Percentiles rank a stretch among this genome's conserved stretches.
Evolutionary conservation across 2,329 filamentous ascomycete genomes (phyloP).

Genomic region (Xylaria arbuscula): DNA sequence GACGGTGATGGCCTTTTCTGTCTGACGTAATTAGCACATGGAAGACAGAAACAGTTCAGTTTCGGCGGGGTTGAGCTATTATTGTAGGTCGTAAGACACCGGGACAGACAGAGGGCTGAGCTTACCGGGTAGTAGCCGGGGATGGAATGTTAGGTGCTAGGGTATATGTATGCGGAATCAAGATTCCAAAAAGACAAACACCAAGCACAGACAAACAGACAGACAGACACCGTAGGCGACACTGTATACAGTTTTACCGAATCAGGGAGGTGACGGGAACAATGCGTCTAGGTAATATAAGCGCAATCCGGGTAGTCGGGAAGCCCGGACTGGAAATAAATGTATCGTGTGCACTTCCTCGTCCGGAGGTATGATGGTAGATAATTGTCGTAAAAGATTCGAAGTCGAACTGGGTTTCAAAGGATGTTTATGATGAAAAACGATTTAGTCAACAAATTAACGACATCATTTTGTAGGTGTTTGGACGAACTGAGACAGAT

Average conservation of each 20-base stretch:
- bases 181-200: neutral
- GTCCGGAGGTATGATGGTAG: too few relatives aligned
- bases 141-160: neutral
- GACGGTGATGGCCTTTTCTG: neutral
- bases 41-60: neutral
- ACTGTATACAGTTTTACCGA: neutral
- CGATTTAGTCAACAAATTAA: too few relatives aligned
- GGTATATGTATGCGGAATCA: neutral
- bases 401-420: too few relatives aligned
- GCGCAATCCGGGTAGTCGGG: too few relatives aligned
- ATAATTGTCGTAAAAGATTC: too few relatives aligned
- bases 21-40: constrained; percentile 7
- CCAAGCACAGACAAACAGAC: neutral
- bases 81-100: neutral
- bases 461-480: too few relatives aligned
- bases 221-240: neutral
- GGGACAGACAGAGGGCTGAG: neutral
- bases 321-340: too few relatives aligned
- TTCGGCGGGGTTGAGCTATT: neutral
- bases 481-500: too few relatives aligned
- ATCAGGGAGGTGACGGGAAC: constrained; percentile 2
- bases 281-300: too few relatives aligned
- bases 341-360: too few relatives aligned
- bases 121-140: too few relatives aligned
- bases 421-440: too few relatives aligned